Evolutionary conservation across 169 alveolate species (phyloP), one percentile per base, ranked within the genome.

Genomic region (Cyclospora cayetanensis): DNA sequence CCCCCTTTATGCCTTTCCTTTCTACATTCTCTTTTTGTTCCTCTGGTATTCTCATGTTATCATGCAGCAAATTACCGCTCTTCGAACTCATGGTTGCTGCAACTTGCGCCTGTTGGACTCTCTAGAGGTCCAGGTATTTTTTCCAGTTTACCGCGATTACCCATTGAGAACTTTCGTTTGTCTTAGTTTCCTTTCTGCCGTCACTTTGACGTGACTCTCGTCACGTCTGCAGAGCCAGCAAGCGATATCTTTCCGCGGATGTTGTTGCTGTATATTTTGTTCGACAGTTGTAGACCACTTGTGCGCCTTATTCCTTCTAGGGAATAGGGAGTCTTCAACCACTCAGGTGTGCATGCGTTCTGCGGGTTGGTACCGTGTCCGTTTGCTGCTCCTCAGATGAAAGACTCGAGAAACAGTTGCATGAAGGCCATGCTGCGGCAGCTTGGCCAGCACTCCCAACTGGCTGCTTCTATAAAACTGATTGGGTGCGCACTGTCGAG

Each of bases 351-450:
- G n/a, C n/a, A n/a, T n/a, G n/a, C n/a, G n/a, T n/a, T n/a, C n/a
- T n/a, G n/a, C n/a, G n/a, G n/a, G n/a, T n/a, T n/a, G n/a, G n/a
- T n/a, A n/a, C n/a, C n/a, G n/a, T n/a, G n/a, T n/a, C n/a, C n/a
- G 50, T 50, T 15, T 43, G 43, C 31, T n/a, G n/a, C n/a, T 34
- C 52, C 63, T 46, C 66, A 79, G 88, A 43, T 79, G 88, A 79
- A 79, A 46, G 88, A 79, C 25, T 66, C 88, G 35, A 66, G 88
- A 46, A 79, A 31, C 18, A 43, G 29, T 41, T 79, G 88, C 88
- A 34, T 79, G 53, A 79, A 79, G 70, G 39, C 88, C 43, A 46
- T 79, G 88, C 88, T 79, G 74, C 68, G 88, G 34, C 88, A 50
- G 50, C 37, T 79, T 35, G 88, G 88, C n/a, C 88, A 79, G 34